Conservation (phyloP, 768 basidiomycete genomes). For the Agaricus subrufescens region DNA sequence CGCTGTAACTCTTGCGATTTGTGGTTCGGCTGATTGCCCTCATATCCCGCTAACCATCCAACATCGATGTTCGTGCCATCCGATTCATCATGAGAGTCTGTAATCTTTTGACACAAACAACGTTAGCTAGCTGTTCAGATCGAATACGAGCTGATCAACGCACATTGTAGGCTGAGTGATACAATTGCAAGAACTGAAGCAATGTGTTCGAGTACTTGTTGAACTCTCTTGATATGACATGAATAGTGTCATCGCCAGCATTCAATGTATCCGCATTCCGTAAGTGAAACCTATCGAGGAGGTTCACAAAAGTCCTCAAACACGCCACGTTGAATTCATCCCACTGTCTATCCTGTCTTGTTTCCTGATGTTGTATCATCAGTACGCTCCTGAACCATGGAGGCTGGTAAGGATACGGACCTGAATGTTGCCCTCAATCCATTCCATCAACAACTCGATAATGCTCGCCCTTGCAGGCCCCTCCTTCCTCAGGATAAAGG, state of each 20-base stretch:
- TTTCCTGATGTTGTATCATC: not conserved
- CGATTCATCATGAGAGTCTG: slow-evolving; percentile 50
- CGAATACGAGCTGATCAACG: slow-evolving; percentile 10
- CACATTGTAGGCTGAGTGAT: slow-evolving; percentile 44
- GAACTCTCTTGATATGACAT: slow-evolving; percentile 75
- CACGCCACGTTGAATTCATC: slow-evolving; percentile 70
- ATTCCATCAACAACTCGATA: slow-evolving; percentile 74
- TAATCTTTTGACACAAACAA: slow-evolving; percentile 26
- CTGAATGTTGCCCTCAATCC: slow-evolving; percentile 49
- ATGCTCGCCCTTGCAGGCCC: slow-evolving; percentile 62
- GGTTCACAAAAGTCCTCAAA: slow-evolving; percentile 67
- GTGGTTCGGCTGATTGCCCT: slow-evolving; percentile 16
- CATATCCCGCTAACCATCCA: not conserved
- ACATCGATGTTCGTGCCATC: slow-evolving; percentile 3
- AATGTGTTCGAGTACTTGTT: slow-evolving; percentile 70
- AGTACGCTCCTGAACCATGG: not conserved
- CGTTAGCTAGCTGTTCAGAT: not conserved
- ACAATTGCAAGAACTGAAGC: slow-evolving; percentile 53
- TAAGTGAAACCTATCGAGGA: slow-evolving; percentile 73
- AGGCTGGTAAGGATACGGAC: slow-evolving; percentile 32
- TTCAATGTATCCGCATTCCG: slow-evolving; percentile 46
- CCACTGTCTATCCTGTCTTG: slow-evolving; percentile 26
- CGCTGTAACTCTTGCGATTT: slow-evolving; percentile 41
- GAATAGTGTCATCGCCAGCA: slow-evolving; percentile 58
- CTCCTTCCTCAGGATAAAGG: slow-evolving; percentile 63